Evolutionary conservation across 345 rosid genomes (phyloP).

Genomic region (Raphanus sativus): DNA sequence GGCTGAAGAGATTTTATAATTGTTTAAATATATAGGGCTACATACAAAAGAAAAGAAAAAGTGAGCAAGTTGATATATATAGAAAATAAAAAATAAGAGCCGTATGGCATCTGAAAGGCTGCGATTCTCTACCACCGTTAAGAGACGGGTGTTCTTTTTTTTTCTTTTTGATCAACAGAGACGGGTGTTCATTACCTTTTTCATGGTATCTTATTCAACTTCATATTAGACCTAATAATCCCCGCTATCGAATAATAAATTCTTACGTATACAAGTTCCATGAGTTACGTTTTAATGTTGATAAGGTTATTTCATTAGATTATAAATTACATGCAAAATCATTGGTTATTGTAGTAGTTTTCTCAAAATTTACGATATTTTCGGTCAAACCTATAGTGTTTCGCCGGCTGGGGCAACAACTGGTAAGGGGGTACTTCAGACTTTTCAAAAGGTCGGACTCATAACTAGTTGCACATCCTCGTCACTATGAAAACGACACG

Average conservation of each 20-base stretch:
- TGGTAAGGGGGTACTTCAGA: conserved; percentile 13
- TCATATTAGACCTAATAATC: conserved; percentile 2
- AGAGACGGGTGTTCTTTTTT: conserved; percentile 42
- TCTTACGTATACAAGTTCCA: background rate
- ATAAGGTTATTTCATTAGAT: background rate
- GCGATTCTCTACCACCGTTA: conserved; percentile 38
- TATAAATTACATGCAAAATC: background rate
- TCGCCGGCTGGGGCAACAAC: background rate
- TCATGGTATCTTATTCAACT: conserved; percentile 10
- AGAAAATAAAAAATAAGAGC: conserved; percentile 20
- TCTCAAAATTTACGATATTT: background rate
- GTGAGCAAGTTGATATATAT: conserved; percentile 33
- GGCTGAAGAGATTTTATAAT: conserved; percentile 11
- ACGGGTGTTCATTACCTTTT: conserved; percentile 36
- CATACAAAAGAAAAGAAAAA: background rate
- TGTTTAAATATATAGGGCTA: background rate
- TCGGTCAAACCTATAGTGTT: no score
- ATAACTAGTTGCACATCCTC: conserved; percentile 33
- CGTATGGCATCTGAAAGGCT: conserved; percentile 42
- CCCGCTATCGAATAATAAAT: background rate
- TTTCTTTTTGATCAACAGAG: no score
- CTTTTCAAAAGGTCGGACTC: background rate
- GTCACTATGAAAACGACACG: conserved; percentile 35
- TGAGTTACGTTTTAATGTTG: background rate
- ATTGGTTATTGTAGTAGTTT: background rate